These are phyloP conservation scores for Penstemon barbatus DNA, from an alignment of 257 asterid genomes.

Conservation along the genomic window DNA sequence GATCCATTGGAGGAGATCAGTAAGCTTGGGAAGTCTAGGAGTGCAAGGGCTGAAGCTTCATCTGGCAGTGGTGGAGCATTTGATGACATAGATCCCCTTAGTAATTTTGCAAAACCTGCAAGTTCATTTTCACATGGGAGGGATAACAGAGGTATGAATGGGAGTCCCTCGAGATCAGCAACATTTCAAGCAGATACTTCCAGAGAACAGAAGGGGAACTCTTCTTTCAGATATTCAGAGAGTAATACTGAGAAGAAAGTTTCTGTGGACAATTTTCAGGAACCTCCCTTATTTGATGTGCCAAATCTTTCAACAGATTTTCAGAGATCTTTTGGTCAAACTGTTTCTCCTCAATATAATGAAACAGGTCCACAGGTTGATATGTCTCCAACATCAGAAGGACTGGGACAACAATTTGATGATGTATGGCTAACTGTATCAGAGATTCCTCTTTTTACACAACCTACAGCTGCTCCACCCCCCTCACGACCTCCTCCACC, in stretches of 20 bases:
- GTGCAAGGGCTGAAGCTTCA: slow-evolving; percentile 53
- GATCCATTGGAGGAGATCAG: slow-evolving; percentile 78
- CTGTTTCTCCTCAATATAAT: slow-evolving; percentile 57
- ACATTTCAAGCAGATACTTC: slow-evolving; percentile 46
- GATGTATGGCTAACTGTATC: slow-evolving; percentile 88
- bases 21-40: slow-evolving; percentile 62
- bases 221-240: slow-evolving; percentile 53
- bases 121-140: slow-evolving; percentile 58
- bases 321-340: slow-evolving; percentile 54
- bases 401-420: slow-evolving; percentile 52
- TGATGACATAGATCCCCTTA: slow-evolving; percentile 81
- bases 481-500: slow-evolving; percentile 98
- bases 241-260: slow-evolving; percentile 50
- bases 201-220: slow-evolving; percentile 50
- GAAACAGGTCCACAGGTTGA: slow-evolving; percentile 53
- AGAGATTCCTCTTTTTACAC: slow-evolving; percentile 91
- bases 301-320: slow-evolving; percentile 60
- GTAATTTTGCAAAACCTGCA: slow-evolving; percentile 52
- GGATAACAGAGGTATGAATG: slow-evolving; percentile 52
- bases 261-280: slow-evolving; percentile 55
- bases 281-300: slow-evolving; percentile 71
- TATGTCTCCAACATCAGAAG: slow-evolving; percentile 54
- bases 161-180: slow-evolving; percentile 54
- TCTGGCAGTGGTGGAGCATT: slow-evolving; percentile 62
- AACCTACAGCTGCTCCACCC: slow-evolving; percentile 89